These are phyloP conservation scores for Tylopilus felleus DNA, from an alignment of 768 basidiomycete species.

Conservation along the genomic window DNA sequence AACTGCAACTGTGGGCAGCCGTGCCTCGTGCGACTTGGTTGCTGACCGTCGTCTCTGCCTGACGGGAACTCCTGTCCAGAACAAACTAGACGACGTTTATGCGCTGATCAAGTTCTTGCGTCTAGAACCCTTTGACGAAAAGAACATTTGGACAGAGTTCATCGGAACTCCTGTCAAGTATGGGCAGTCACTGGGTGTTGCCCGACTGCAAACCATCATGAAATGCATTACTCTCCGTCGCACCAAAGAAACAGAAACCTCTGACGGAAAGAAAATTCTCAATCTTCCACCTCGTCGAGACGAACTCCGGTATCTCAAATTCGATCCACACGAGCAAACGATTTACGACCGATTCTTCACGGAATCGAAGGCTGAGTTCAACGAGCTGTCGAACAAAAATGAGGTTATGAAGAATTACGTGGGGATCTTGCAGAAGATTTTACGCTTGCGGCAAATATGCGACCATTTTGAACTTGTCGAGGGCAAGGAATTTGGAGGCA, in stretches of 20 bases:
- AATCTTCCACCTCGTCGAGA: slow-evolving; percentile 88
- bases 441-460: slow-evolving; percentile 96
- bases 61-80: slow-evolving; percentile 98
- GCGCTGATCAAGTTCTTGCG: slow-evolving; percentile 96
- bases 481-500: slow-evolving; percentile 54
- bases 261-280: slow-evolving; percentile 82
- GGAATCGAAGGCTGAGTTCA: slow-evolving; percentile 91
- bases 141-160: slow-evolving; percentile 87
- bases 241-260: slow-evolving; percentile 85
- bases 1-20: slow-evolving; percentile 87
- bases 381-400: slow-evolving; percentile 79
- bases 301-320: slow-evolving; percentile 79
- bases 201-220: slow-evolving; percentile 96
- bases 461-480: slow-evolving; percentile 91
- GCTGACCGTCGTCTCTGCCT: slow-evolving; percentile 92
- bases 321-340: slow-evolving; percentile 75
- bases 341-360: slow-evolving; percentile 88
- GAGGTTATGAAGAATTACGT: slow-evolving; percentile 99
- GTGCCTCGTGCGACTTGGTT: slow-evolving; percentile 91
- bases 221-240: slow-evolving; percentile 93
- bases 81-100: slow-evolving; percentile 97
- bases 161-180: slow-evolving; percentile 92
- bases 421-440: slow-evolving; percentile 92
- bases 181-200: slow-evolving; percentile 84
- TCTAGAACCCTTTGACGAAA: slow-evolving; percentile 89